Percentiles rank a stretch among this genome's conserved stretches.
phyloP scores from a whole-genome alignment of 805 yeast species.

The Teunomyces stri region DNA sequence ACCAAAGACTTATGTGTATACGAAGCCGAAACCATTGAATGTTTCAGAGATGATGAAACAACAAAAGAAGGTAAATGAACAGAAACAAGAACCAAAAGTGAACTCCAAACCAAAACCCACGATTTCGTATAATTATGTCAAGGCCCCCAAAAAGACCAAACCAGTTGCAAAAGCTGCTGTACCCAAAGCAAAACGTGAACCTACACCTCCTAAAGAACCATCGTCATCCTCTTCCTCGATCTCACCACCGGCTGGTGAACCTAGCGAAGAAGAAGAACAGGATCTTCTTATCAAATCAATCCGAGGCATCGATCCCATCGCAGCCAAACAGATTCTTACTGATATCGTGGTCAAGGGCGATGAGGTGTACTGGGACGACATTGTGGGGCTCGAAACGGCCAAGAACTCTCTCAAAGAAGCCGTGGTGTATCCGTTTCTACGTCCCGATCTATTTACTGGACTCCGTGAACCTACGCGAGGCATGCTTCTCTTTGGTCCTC shows the following conservation, averaged over 20 bases:
- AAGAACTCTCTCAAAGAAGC: conserved; percentile 88
- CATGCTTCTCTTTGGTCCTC: conserved; percentile 96
- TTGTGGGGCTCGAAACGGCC: conserved; percentile 89
- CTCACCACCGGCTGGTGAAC: neutral
- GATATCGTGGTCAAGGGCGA: conserved; percentile 90
- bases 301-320: conserved; percentile 71
- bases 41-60: conserved; percentile 32
- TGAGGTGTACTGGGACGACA: conserved; percentile 91
- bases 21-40: conserved; percentile 40
- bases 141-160: conserved; percentile 4
- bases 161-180: neutral
- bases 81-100: conserved; percentile 2
- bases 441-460: conserved; percentile 91
- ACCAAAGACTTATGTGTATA: conserved; percentile 27
- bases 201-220: neutral
- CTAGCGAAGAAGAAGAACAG: conserved; percentile 27
- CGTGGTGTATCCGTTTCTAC: conserved; percentile 89
- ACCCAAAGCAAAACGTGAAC: neutral
- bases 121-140: conserved; percentile 15
- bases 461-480: conserved; percentile 93
- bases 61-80: neutral
- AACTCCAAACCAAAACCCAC: conserved; percentile 12
- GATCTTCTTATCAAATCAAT: conserved; percentile 39
- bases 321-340: conserved; percentile 81
- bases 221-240: neutral